phyloP scores from a whole-genome alignment of 108 stramenopile species.

The Stephanodiscus triporus region DNA sequence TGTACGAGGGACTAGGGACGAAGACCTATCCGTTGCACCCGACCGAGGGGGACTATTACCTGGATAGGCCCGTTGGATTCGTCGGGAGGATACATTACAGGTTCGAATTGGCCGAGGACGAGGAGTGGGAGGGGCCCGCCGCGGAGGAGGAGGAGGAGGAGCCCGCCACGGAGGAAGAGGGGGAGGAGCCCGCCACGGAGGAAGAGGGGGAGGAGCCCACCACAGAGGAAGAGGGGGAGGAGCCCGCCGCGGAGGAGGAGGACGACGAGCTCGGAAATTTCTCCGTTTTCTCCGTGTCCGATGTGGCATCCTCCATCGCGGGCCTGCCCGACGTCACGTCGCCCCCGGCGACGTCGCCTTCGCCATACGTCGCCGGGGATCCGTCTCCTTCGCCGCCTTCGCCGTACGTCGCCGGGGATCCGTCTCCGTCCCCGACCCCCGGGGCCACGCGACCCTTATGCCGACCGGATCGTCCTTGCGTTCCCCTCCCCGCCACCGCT shows the following conservation, averaged over 20 bases:
- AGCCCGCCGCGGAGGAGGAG: no score
- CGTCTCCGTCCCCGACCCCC: conserved; percentile 25
- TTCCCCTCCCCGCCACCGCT: background rate
- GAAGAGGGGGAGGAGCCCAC: no score
- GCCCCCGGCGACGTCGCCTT: background rate
- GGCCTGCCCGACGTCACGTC: no score
- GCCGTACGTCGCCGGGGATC: background rate
- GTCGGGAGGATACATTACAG: conserved; percentile 24
- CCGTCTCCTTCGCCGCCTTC: conserved; percentile 5
- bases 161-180: no score
- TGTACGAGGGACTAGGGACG: conserved; percentile 20
- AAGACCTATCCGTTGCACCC: conserved; percentile 17
- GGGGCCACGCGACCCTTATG: background rate
- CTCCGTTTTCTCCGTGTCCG: no score
- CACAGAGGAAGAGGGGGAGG: no score
- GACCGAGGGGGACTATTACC: background rate
- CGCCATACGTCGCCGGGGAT: background rate
- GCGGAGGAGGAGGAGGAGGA: no score
- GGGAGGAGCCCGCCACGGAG: no score
- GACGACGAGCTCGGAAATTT: no score
- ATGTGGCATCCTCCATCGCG: no score
- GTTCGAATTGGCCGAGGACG: background rate
- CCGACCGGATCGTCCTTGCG: background rate
- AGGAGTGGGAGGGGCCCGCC: no score
- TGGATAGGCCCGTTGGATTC: conserved; percentile 14